phyloP scores from a whole-genome alignment of 2,329 filamentous ascomycete genomes.

The Didymella pomorum region DNA sequence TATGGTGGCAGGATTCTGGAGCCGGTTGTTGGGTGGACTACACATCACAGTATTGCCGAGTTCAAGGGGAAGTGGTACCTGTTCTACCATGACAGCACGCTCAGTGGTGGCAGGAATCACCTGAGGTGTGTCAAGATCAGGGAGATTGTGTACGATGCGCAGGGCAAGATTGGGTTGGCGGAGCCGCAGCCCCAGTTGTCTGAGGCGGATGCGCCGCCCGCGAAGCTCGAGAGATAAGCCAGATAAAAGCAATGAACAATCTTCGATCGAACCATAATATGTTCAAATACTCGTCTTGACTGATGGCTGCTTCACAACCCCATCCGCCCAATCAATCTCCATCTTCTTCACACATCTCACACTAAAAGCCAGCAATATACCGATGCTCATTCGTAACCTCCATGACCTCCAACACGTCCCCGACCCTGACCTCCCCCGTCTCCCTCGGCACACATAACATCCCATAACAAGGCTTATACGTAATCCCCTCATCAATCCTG shows the following conservation, averaged over 20 bases:
- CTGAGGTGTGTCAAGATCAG: conserved; percentile 76
- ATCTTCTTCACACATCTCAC: background rate
- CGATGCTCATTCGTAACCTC: conserved; percentile 66
- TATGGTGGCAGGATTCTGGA: conserved; percentile 76
- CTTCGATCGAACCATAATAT: background rate
- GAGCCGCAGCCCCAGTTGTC: conserved; percentile 42
- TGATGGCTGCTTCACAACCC: background rate
- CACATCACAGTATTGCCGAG: conserved; percentile 80
- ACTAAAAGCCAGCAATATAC: conserved; percentile 56
- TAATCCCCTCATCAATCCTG: conserved; percentile 66
- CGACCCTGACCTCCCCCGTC: conserved; percentile 64
- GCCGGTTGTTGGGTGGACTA: conserved; percentile 82
- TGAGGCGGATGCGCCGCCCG: conserved; percentile 15
- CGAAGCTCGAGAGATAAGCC: conserved; percentile 9
- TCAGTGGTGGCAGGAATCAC: conserved; percentile 74
- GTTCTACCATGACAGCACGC: conserved; percentile 77
- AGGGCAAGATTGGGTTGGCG: conserved; percentile 65
- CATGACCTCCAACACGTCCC: conserved; percentile 66
- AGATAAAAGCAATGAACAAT: background rate
- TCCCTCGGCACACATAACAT: conserved; percentile 70
- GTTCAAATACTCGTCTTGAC: background rate
- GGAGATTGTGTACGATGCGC: conserved; percentile 75
- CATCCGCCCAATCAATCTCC: background rate
- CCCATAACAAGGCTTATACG: conserved; percentile 71
- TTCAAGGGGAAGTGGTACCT: conserved; percentile 75